These are phyloP conservation scores for Exsudoporus frostii DNA, from an alignment of 768 basidiomycete species.

Conservation along the genomic window DNA sequence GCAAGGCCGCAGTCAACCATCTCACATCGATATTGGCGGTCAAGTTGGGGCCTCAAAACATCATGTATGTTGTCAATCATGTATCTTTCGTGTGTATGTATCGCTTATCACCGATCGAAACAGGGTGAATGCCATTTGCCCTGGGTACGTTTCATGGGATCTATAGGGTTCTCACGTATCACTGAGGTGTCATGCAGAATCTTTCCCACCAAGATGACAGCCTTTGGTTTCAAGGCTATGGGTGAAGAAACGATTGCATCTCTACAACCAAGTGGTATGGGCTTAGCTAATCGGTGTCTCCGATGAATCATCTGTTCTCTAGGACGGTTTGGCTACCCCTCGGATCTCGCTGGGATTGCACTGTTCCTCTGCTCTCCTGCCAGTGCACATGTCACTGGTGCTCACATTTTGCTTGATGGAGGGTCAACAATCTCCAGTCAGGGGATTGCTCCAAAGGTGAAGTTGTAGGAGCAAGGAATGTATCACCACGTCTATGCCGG, in stretches of 20 bases:
- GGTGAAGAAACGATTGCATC: conserved; percentile 52
- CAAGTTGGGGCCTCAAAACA: conserved; percentile 54
- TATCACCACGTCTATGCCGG: background rate
- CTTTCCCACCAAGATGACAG: conserved; percentile 86
- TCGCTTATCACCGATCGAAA: conserved; percentile 1
- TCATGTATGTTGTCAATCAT: conserved; percentile 52
- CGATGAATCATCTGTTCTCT: background rate
- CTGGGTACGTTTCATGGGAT: conserved; percentile 49
- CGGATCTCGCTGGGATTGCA: conserved; percentile 70
- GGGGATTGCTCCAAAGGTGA: conserved; percentile 24
- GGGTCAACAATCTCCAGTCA: conserved; percentile 35
- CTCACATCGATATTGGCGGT: conserved; percentile 70
- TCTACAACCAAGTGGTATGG: conserved; percentile 62
- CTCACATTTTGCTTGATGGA: conserved; percentile 71
- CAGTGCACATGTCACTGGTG: conserved; percentile 70
- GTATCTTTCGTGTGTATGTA: background rate
- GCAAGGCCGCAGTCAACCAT: conserved; percentile 87
- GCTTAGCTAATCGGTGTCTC: background rate
- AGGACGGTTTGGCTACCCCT: conserved; percentile 65
- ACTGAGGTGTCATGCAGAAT: conserved; percentile 38
- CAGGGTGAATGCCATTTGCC: conserved; percentile 82
- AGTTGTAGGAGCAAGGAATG: conserved; percentile 15
- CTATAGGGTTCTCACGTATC: background rate
- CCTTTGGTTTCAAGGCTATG: conserved; percentile 55
- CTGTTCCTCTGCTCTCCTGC: conserved; percentile 72